phyloP scores from a whole-genome alignment of 2,329 filamentous ascomycete genomes.

The Gnomoniopsis smithogilvyi region DNA sequence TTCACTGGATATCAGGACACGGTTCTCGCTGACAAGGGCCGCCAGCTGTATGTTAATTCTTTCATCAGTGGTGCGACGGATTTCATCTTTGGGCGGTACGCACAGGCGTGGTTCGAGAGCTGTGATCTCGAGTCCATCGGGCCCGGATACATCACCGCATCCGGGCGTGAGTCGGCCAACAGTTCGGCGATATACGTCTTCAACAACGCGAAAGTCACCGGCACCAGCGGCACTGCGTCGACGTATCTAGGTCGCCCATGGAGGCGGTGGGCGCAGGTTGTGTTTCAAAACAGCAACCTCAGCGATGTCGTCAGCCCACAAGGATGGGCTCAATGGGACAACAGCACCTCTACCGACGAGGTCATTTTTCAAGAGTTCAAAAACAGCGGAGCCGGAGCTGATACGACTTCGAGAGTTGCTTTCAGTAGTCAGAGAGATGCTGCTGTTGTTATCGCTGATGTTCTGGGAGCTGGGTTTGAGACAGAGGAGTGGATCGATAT shows the following conservation, averaged over 20 bases:
- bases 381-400: conserved; percentile 48
- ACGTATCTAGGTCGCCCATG: conserved; percentile 53
- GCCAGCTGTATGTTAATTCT: neutral
- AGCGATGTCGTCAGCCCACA: conserved; percentile 45
- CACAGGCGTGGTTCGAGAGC: conserved; percentile 22
- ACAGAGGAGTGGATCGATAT: conserved; percentile 1
- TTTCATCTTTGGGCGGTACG: conserved; percentile 9
- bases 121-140: conserved; percentile 45
- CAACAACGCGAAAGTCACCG: conserved; percentile 44
- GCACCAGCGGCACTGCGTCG: conserved; percentile 27
- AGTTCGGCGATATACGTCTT: conserved; percentile 39
- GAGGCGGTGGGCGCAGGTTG: conserved; percentile 46
- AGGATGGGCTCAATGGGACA: conserved; percentile 48
- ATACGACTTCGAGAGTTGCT: neutral
- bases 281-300: conserved; percentile 46
- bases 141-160: conserved; percentile 44
- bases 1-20: conserved; percentile 7
- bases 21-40: conserved; percentile 4
- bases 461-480: neutral
- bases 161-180: conserved; percentile 37
- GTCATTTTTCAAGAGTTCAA: conserved; percentile 50
- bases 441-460: neutral
- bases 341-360: conserved; percentile 35
- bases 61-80: conserved; percentile 1
- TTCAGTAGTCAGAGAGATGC: neutral